Conservation (phyloP, 2,329 filamentous ascomycete species). For the Chaetomiaceae sp. region DNA sequence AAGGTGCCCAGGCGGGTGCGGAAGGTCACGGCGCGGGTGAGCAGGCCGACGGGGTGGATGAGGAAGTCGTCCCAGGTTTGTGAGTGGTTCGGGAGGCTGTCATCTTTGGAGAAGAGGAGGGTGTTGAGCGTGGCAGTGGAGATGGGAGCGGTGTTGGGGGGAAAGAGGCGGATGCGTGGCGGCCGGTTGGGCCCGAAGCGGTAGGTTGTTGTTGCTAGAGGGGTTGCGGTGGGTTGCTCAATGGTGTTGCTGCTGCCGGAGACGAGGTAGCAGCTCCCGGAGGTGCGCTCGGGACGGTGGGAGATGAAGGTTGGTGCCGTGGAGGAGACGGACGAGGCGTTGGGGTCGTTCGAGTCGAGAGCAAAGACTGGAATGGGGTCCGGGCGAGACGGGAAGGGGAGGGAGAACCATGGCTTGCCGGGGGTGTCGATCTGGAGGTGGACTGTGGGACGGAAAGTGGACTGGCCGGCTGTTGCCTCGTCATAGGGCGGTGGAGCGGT, state of each 20-base stretch:
- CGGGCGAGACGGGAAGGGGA: conserved; percentile 36
- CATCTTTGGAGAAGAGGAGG: conserved; percentile 10
- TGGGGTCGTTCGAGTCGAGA: conserved; percentile 27
- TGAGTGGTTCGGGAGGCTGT: not conserved
- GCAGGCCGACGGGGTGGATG: conserved; percentile 35
- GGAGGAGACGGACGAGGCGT: conserved; percentile 23
- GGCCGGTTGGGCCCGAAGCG: conserved; percentile 51
- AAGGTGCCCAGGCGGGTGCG: conserved; percentile 46
- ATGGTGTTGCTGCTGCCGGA: conserved; percentile 27
- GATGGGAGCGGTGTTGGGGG: conserved; percentile 19
- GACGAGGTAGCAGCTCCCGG: conserved; percentile 45
- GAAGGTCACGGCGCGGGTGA: conserved; percentile 44
- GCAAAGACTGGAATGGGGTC: conserved; percentile 41
- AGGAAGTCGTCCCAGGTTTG: conserved; percentile 26
- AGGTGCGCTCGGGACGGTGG: conserved; percentile 41
- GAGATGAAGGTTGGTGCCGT: conserved; percentile 40
- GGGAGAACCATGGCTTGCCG: conserved; percentile 40
- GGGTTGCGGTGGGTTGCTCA: conserved; percentile 33
- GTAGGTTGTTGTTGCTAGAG: conserved; percentile 50
- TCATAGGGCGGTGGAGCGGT: conserved; percentile 30
- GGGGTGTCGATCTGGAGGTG: conserved; percentile 45
- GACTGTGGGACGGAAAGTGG: conserved; percentile 38
- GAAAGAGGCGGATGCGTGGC: conserved; percentile 40
- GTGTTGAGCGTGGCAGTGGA: conserved; percentile 19
- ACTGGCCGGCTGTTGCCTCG: conserved; percentile 23